Evolutionary conservation across 148 eudicot species (phyloP), one percentile per base, ranked within the genome.

Genomic region (Pharnaceum exiguum): DNA sequence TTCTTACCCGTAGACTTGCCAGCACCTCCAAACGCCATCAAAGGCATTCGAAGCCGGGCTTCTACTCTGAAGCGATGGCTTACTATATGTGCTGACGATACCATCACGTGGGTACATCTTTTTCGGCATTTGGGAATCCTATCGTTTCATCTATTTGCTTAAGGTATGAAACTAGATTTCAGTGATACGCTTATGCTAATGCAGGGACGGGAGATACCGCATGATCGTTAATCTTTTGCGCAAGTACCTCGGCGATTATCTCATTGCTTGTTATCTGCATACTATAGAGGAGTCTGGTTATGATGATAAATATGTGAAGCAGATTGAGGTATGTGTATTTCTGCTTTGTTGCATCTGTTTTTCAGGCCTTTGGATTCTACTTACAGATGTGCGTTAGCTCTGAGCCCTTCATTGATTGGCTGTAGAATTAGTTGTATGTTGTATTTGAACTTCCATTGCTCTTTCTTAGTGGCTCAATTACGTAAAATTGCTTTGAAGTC

Each of bases 41-140:
- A 71, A 72, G 99, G 99, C 49, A 89, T 93, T 49, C 79, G 82
- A n/a, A 76, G 65, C 74, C 88, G 77, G 74, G 71, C 63, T 36
- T 79, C 82, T 31, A 85, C 96, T 44, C 71, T 88, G 37, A 83
- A 78, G 72, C 95, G 99, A 50, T 93, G 99, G 99, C 91, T 93
- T 55, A 66, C 79, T 51, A 88, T 93, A 66, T 83, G 89, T 69
- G 72, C 79, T 48, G 96, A 93, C 78, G 95, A 86, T 62, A 71
- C 85, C 29, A 57, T 63, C n/a, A 72, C 63, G 99, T 93, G 47
- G 40, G 95, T 77, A 1, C 59, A 51, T 47, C 44, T 37, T 12
- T 5, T 17, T 47, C 15, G 45, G 5, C 51, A 39, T 24, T 19
- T n/a, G n/a, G n/a, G n/a, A n/a, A n/a, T n/a, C n/a, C n/a, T n/a